Percentiles rank a stretch among this genome's conserved stretches.
phyloP scores from a whole-genome alignment of 208 protist species.

The Acanthamoeba castellanii region DNA sequence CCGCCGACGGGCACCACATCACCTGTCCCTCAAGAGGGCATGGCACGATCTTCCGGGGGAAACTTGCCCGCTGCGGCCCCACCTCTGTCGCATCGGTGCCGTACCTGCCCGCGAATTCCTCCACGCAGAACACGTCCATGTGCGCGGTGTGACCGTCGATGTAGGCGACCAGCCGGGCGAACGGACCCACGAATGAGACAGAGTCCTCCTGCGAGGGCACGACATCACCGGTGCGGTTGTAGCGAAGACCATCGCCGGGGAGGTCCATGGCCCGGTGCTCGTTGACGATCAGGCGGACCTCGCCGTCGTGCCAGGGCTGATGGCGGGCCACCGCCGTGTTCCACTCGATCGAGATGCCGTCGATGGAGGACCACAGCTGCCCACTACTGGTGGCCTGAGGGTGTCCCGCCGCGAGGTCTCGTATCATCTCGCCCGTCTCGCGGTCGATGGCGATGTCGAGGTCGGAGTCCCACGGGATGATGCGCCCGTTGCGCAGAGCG shows the following conservation, averaged over 20 bases:
- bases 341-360: neutral
- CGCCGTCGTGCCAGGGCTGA: neutral
- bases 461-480: constrained; percentile 47
- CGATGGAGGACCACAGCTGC: neutral
- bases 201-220: neutral
- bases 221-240: neutral
- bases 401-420: neutral
- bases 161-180: constrained; percentile 13
- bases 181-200: neutral
- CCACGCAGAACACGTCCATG: constrained; percentile 30
- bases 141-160: neutral
- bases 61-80: neutral
- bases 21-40: neutral
- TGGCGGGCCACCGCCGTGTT: neutral
- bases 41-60: constrained; percentile 1
- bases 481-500: neutral
- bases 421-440: neutral
- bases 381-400: neutral
- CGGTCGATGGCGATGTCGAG: constrained; percentile 16
- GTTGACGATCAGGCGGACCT: constrained; percentile 16
- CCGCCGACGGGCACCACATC: constrained; percentile 6
- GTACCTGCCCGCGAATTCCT: neutral
- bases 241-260: neutral
- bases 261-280: neutral
- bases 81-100: neutral